Conservation (phyloP, 2,329 filamentous ascomycete species). For the Phyllosticta citribraziliensis region DNA sequence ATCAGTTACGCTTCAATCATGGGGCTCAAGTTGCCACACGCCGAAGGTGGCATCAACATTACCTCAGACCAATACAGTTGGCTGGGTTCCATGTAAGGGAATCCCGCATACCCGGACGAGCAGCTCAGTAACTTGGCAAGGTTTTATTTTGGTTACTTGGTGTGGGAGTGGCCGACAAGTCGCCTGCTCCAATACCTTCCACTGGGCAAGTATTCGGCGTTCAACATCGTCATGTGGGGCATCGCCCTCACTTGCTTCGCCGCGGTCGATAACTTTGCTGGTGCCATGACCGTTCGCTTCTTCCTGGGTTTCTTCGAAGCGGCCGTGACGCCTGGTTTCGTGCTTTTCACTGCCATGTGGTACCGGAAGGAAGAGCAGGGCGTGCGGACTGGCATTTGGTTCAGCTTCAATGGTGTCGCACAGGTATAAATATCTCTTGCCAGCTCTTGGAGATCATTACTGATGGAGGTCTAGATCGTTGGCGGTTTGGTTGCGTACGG, state of each 20-base stretch:
- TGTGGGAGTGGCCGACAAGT: constrained; percentile 58
- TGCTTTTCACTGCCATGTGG: constrained; percentile 60
- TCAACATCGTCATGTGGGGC: constrained; percentile 57
- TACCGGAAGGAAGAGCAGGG: constrained; percentile 63
- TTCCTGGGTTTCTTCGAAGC: constrained; percentile 60
- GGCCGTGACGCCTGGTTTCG: constrained; percentile 59
- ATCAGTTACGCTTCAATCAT: constrained; percentile 44
- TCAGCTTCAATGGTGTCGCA: constrained; percentile 55
- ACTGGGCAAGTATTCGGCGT: constrained; percentile 55
- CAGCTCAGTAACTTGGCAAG: not conserved
- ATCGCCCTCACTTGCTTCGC: constrained; percentile 52
- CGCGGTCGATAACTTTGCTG: constrained; percentile 49
- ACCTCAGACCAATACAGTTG: constrained; percentile 44
- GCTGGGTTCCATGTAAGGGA: constrained; percentile 33
- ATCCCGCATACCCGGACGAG: too few relatives aligned
- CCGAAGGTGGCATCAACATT: constrained; percentile 33
- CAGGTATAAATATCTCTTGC: constrained; percentile 20
- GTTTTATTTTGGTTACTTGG: constrained; percentile 46
- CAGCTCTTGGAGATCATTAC: too few relatives aligned
- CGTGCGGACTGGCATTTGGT: constrained; percentile 55
- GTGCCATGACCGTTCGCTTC: constrained; percentile 55
- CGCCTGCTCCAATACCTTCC: constrained; percentile 54
- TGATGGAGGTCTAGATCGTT: constrained; percentile 37
- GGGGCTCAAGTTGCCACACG: constrained; percentile 32
- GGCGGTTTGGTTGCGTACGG: constrained; percentile 55